Percentiles rank a stretch among this genome's conserved stretches.
These are phyloP conservation scores for Aethionema arabicum DNA, from an alignment of 345 rosid genomes.

Conservation along the genomic window DNA sequence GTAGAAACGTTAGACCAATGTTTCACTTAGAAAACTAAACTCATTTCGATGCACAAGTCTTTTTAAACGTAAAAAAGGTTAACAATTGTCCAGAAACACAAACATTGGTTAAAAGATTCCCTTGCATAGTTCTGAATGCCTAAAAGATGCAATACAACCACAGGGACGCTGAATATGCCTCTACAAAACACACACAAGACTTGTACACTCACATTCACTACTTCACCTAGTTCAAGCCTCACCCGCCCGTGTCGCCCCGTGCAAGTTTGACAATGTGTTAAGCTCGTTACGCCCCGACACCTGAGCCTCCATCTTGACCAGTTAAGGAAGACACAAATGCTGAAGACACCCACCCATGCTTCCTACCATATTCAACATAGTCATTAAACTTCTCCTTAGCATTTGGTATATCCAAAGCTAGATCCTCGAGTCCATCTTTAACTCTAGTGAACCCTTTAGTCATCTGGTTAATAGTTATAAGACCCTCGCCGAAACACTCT, in stretches of 20 bases:
- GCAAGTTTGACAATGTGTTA: no score
- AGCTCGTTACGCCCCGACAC: no score
- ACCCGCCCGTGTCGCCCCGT: no score
- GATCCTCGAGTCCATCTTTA: constrained; percentile 76
- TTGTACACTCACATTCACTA: constrained; percentile 18
- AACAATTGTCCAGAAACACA: background rate
- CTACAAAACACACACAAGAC: no score
- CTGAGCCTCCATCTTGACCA: constrained; percentile 1
- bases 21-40: no score
- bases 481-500: constrained; percentile 67
- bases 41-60: no score
- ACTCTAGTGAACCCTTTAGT: constrained; percentile 77
- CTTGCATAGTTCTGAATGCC: constrained; percentile 30
- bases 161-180: constrained; percentile 22
- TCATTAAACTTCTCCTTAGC: constrained; percentile 69
- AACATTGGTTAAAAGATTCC: constrained; percentile 16
- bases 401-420: constrained; percentile 82
- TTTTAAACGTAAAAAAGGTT: background rate
- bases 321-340: constrained; percentile 39
- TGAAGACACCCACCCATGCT: constrained; percentile 70
- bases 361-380: constrained; percentile 60
- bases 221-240: background rate
- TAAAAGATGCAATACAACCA: constrained; percentile 23
- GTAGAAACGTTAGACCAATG: no score
- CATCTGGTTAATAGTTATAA: constrained; percentile 83